A percentile compares a stretch with the other conserved stretches of the same genome.
Conservation (phyloP, 805 yeast species). For the Groenewaldozyma salmanticensis region DNA sequence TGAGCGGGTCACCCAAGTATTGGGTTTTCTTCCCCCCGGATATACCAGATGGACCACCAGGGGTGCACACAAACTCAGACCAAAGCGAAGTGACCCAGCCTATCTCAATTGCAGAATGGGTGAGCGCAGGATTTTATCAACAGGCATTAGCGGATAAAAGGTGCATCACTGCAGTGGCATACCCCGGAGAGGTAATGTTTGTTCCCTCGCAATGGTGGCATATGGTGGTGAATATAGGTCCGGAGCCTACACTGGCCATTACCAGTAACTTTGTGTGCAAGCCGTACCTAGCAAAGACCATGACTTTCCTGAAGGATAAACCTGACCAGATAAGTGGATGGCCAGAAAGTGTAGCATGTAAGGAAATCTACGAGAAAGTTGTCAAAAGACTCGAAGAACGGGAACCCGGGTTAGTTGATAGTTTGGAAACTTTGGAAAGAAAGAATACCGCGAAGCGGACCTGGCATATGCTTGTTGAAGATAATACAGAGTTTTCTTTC, state of each 20-base stretch:
- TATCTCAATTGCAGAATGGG: conserved; percentile 90
- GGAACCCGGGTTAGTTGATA: too few species aligned
- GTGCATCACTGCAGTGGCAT: conserved; percentile 47
- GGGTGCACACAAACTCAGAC: conserved; percentile 60
- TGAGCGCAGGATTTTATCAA: conserved; percentile 62
- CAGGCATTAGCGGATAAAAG: conserved; percentile 39
- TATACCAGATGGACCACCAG: conserved; percentile 72
- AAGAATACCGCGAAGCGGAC: too few species aligned
- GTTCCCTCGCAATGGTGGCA: conserved; percentile 99
- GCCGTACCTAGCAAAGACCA: conserved; percentile 48
- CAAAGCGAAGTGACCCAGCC: conserved; percentile 90
- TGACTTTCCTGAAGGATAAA: conserved; percentile 58
- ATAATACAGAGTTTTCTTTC: too few species aligned
- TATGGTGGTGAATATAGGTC: conserved; percentile 61
- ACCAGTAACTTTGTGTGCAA: conserved; percentile 83
- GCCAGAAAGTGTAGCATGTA: neutral
- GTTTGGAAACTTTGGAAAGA: too few species aligned
- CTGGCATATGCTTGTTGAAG: too few species aligned
- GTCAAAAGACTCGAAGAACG: neutral
- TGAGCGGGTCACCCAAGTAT: conserved; percentile 57
- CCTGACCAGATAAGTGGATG: conserved; percentile 69
- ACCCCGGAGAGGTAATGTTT: conserved; percentile 71
- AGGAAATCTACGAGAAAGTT: neutral
- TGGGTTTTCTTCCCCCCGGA: conserved; percentile 87
- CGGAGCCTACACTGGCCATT: conserved; percentile 53